Conservation (phyloP, 140 eudicot genomes). For the Cichorium intybus region DNA sequence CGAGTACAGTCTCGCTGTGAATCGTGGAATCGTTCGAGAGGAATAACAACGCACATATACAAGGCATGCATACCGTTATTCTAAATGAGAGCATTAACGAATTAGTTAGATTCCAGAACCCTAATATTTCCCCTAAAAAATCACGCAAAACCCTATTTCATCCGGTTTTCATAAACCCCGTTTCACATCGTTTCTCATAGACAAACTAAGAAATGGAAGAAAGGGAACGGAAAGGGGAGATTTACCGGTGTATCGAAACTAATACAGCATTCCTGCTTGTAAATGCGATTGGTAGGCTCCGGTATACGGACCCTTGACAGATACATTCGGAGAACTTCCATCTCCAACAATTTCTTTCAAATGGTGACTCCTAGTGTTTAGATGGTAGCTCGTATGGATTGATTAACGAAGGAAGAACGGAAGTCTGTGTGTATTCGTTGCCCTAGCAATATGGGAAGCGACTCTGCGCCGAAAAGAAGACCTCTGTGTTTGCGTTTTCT, state of each 20-base stretch:
- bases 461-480: constrained; percentile 13
- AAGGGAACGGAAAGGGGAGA: neutral
- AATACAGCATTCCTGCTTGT: constrained; percentile 91
- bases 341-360: constrained; percentile 24
- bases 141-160: constrained; percentile 19
- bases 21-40: neutral
- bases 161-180: neutral
- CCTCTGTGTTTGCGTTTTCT: constrained; percentile 27
- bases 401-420: neutral
- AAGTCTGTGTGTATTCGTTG: constrained; percentile 24
- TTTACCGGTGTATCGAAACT: constrained; percentile 90
- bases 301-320: constrained; percentile 81
- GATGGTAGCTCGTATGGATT: constrained; percentile 2
- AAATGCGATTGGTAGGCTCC: constrained; percentile 91
- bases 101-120: neutral
- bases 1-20: neutral
- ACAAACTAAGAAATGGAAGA: neutral
- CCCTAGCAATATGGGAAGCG: constrained; percentile 43
- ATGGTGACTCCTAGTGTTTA: constrained; percentile 4
- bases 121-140: neutral
- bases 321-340: constrained; percentile 88
- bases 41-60: neutral
- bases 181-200: neutral
- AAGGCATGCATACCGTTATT: neutral
- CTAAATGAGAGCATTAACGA: neutral